Evolutionary conservation across 169 alveolate species (phyloP).

Genomic region (Eimeria maxima): DNA sequence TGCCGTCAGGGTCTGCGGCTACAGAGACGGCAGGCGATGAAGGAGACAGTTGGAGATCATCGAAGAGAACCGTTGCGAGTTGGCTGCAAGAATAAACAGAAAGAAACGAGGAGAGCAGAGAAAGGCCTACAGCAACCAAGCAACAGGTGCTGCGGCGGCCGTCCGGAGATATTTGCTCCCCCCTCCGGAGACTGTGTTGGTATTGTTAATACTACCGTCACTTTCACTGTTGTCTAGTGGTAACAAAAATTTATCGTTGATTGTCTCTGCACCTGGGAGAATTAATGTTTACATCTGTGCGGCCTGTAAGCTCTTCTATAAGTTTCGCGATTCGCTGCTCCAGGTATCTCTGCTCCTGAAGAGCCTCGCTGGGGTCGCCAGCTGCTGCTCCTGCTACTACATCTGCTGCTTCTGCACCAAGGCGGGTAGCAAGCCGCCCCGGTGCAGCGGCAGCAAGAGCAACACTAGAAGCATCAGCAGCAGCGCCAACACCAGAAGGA

Average conservation of each 20-base stretch:
- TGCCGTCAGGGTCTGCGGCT: neutral
- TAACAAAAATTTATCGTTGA: neutral
- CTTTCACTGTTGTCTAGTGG: neutral
- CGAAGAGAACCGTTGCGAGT: slow-evolving; percentile 39
- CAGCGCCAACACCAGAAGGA: too few species aligned
- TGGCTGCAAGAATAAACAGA: slow-evolving; percentile 19
- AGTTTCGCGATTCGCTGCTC: slow-evolving; percentile 9
- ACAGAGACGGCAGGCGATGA: neutral
- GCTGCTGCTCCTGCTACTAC: slow-evolving; percentile 5
- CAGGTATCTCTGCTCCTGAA: slow-evolving; percentile 23
- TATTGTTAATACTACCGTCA: neutral
- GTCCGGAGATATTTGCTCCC: neutral
- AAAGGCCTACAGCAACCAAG: neutral
- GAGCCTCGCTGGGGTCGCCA: slow-evolving; percentile 34
- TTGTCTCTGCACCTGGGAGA: slow-evolving; percentile 44
- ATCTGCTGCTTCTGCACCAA: neutral
- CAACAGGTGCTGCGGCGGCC: neutral
- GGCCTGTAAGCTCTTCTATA: slow-evolving; percentile 30
- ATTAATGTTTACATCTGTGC: slow-evolving; percentile 8
- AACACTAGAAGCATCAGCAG: too few species aligned
- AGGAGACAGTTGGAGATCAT: slow-evolving; percentile 42
- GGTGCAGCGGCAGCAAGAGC: too few species aligned
- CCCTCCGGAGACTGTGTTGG: neutral
- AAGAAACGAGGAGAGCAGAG: neutral
- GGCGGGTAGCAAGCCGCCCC: too few species aligned